Percentiles rank a stretch among this genome's conserved stretches.
Evolutionary conservation across 2,329 filamentous ascomycete genomes (phyloP).

Genomic region (Colletotrichum sp.): DNA sequence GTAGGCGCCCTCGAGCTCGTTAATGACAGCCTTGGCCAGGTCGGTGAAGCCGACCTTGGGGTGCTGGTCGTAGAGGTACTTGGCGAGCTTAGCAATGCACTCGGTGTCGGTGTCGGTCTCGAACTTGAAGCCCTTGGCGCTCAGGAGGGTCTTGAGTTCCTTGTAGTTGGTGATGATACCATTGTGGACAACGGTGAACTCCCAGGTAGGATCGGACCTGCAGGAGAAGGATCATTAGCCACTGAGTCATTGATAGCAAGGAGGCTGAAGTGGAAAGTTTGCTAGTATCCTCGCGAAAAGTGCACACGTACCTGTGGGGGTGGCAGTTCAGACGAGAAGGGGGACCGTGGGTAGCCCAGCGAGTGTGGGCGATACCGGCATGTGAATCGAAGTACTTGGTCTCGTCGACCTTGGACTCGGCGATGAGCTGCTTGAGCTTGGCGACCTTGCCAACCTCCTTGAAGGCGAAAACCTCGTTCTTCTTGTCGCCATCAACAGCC

Average conservation of each 20-base stretch:
- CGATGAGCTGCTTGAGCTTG: slow-evolving; percentile 93
- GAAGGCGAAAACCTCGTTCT: slow-evolving; percentile 95
- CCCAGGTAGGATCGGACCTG: slow-evolving; percentile 92
- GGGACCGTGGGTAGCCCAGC: slow-evolving; percentile 97
- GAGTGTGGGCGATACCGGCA: slow-evolving; percentile 97
- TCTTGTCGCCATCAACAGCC: slow-evolving; percentile 97
- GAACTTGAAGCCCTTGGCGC: slow-evolving; percentile 95
- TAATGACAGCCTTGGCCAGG: slow-evolving; percentile 95
- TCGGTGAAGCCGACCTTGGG: slow-evolving; percentile 95
- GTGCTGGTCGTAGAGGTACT: slow-evolving; percentile 97
- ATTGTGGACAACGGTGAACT: slow-evolving; percentile 98
- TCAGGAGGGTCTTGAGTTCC: slow-evolving; percentile 92
- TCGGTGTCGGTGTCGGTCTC: slow-evolving; percentile 99
- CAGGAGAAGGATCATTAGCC: slow-evolving; percentile 13
- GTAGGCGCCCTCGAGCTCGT: slow-evolving; percentile 97
- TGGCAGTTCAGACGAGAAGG: slow-evolving; percentile 97
- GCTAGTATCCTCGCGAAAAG: neutral
- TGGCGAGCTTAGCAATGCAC: slow-evolving; percentile 98
- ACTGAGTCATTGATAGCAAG: slow-evolving; percentile 11
- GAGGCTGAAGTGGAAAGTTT: neutral
- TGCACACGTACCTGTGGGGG: slow-evolving; percentile 80
- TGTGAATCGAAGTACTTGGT: slow-evolving; percentile 97
- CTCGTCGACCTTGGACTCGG: slow-evolving; percentile 80
- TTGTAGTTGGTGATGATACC: slow-evolving; percentile 99
- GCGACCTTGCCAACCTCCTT: slow-evolving; percentile 99